Evolutionary conservation across 805 yeast species (phyloP).

Genomic region (Starmera dryadoides): DNA sequence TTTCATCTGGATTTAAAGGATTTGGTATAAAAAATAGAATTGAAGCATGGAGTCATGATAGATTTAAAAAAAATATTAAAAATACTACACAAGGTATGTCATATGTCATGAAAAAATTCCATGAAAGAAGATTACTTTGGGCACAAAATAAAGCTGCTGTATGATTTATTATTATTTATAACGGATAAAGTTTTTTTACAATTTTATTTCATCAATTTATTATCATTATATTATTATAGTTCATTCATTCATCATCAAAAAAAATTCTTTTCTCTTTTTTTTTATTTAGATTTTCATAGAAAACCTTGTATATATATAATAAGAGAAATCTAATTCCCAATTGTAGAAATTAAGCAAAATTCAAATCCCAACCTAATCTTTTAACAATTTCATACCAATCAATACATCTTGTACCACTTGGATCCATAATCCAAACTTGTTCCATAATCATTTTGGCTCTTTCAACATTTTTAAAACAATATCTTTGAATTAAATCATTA

Average conservation of each 20-base stretch:
- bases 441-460: constrained; percentile 32
- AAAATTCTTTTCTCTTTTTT: too few species aligned
- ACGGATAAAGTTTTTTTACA: too few species aligned
- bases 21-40: constrained; percentile 63
- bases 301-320: not conserved
- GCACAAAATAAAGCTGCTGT: not conserved
- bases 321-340: too few species aligned
- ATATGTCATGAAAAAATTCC: constrained; percentile 65
- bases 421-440: constrained; percentile 35
- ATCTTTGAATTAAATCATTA: constrained; percentile 49
- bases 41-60: constrained; percentile 73
- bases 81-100: constrained; percentile 68
- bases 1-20: constrained; percentile 59
- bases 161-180: too few species aligned
- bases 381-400: constrained; percentile 71
- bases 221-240: too few species aligned
- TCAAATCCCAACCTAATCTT: constrained; percentile 68
- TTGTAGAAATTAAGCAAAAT: constrained; percentile 52
- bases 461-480: constrained; percentile 57
- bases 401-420: constrained; percentile 49
- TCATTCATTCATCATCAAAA: too few species aligned
- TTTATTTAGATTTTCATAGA: not conserved
- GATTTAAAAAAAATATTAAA: constrained; percentile 59
- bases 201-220: too few species aligned
- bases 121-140: constrained; percentile 20